Evolutionary conservation across 2,329 filamentous ascomycete species (phyloP).

Genomic region (Xylariaceae sp.): DNA sequence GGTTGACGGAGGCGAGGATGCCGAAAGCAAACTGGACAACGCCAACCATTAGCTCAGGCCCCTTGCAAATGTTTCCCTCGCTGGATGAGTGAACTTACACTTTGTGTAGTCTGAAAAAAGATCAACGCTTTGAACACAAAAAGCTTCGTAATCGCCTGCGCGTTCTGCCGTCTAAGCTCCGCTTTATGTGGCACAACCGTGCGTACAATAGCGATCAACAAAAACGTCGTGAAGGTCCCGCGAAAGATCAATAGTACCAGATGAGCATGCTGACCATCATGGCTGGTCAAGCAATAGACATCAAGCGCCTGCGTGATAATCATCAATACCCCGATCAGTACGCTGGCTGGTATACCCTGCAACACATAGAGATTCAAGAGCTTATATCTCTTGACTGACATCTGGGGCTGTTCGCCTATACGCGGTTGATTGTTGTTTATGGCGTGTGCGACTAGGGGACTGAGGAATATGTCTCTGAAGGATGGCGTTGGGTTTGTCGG

Average conservation of each 20-base stretch:
- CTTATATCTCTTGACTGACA: too few species aligned
- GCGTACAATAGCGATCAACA: constrained; percentile 24
- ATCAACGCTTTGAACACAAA: constrained; percentile 31
- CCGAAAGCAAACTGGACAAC: too few species aligned
- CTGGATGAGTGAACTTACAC: too few species aligned
- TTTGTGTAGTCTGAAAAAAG: constrained; percentile 20
- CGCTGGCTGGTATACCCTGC: constrained; percentile 38
- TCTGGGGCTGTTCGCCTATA: too few species aligned
- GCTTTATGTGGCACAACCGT: constrained; percentile 15
- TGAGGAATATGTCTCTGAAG: too few species aligned
- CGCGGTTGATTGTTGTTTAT: too few species aligned
- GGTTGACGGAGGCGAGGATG: constrained; percentile 17
- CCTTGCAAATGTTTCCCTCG: too few species aligned
- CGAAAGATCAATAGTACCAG: constrained; percentile 31
- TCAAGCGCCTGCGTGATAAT: constrained; percentile 29
- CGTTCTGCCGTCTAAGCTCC: constrained; percentile 23
- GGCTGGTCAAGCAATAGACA: constrained; percentile 32
- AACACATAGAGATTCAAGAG: too few species aligned
- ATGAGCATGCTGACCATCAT: constrained; percentile 29
- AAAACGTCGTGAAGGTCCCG: constrained; percentile 23
- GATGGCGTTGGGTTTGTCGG: too few species aligned
- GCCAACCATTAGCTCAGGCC: too few species aligned
- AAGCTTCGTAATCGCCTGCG: constrained; percentile 26
- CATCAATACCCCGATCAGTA: constrained; percentile 42
- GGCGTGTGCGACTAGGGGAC: too few species aligned